phyloP scores from a whole-genome alignment of 495 filamentous ascomycete species.

The Podospora fimiseda region DNA sequence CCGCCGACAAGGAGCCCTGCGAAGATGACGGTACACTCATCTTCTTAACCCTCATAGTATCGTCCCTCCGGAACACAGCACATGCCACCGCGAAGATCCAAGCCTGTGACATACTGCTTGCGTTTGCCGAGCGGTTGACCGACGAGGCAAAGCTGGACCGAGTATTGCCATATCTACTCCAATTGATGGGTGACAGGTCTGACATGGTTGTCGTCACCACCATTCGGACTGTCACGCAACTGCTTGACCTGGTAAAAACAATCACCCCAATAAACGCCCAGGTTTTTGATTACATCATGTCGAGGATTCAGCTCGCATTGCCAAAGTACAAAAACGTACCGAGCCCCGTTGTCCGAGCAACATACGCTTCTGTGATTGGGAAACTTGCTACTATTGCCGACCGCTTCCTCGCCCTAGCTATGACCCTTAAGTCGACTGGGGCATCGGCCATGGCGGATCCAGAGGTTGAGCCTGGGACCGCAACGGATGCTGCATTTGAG shows the following conservation, averaged over 20 bases:
- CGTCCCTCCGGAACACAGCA: conserved; percentile 82
- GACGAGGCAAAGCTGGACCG: conserved; percentile 97
- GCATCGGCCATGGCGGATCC: conserved; percentile 72
- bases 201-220: conserved; percentile 81
- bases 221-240: conserved; percentile 76
- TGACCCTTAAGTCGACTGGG: conserved; percentile 77
- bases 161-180: conserved; percentile 82
- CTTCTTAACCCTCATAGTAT: conserved; percentile 80
- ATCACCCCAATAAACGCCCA: conserved; percentile 93
- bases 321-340: conserved; percentile 49
- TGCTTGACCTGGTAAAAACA: conserved; percentile 78
- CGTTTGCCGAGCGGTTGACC: conserved; percentile 83
- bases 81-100: conserved; percentile 79
- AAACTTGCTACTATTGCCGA: conserved; percentile 85
- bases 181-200: conserved; percentile 69
- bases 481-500: conserved; percentile 57
- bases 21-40: conserved; percentile 87
- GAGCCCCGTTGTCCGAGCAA: conserved; percentile 69
- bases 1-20: conserved; percentile 36
- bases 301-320: conserved; percentile 68
- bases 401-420: conserved; percentile 82
- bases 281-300: conserved; percentile 89
- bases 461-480: conserved; percentile 66
- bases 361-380: conserved; percentile 88
- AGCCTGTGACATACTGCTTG: conserved; percentile 87